A percentile compares a stretch with the other conserved stretches of the same genome.
phyloP scores from a whole-genome alignment of 148 eudicot species.

The Hydrangea macrophylla region DNA sequence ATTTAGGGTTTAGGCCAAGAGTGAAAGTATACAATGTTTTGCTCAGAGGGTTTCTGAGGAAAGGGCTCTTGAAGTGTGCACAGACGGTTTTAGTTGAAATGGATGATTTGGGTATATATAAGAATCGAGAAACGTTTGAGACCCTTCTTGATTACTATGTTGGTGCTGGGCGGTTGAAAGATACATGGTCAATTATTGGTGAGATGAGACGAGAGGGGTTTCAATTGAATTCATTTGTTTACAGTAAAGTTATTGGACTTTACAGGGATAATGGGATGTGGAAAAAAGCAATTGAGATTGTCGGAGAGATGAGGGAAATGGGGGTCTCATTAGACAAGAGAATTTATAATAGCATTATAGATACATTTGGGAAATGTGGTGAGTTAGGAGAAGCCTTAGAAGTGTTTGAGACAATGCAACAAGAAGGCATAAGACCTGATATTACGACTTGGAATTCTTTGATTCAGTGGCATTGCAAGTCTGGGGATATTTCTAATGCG shows the following conservation, averaged over 20 bases:
- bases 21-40: slow-evolving; percentile 52
- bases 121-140: slow-evolving; percentile 65
- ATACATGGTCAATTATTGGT: slow-evolving; percentile 66
- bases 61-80: slow-evolving; percentile 60
- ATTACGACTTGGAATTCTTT: slow-evolving; percentile 78
- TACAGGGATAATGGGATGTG: slow-evolving; percentile 96
- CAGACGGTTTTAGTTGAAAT: slow-evolving; percentile 36
- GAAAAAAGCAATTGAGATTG: slow-evolving; percentile 76
- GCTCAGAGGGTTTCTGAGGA: slow-evolving; percentile 68
- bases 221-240: slow-evolving; percentile 49
- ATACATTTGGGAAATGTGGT: slow-evolving; percentile 69
- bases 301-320: slow-evolving; percentile 57
- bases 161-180: slow-evolving; percentile 61
- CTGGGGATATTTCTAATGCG: slow-evolving; percentile 52
- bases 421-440: slow-evolving; percentile 60
- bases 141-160: slow-evolving; percentile 71
- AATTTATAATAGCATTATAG: slow-evolving; percentile 72
- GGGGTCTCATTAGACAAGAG: slow-evolving; percentile 62
- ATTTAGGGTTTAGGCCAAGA: slow-evolving; percentile 50
- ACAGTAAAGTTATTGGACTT: slow-evolving; percentile 71
- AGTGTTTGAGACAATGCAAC: slow-evolving; percentile 63
- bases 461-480: slow-evolving; percentile 73
- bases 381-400: slow-evolving; percentile 59
- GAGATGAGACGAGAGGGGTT: slow-evolving; percentile 63
- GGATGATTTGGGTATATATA: slow-evolving; percentile 42